A percentile compares a stretch with the other conserved stretches of the same genome.
Conservation (phyloP, 148 eudicot genomes). For the Linanthus parryae region DNA sequence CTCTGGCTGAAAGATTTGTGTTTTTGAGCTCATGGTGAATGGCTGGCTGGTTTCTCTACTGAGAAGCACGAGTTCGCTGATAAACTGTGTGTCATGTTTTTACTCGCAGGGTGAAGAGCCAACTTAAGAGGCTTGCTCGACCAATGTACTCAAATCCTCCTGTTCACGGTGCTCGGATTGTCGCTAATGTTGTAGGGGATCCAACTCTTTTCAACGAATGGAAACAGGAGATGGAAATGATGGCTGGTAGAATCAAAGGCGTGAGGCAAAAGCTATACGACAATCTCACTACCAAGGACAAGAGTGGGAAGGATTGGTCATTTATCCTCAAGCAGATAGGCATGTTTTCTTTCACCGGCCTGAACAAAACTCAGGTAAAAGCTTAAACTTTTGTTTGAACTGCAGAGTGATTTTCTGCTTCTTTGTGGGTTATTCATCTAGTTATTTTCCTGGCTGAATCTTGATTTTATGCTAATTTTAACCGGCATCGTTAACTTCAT, state of each 20-base stretch:
- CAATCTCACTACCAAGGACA: conserved; percentile 58
- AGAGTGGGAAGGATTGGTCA: conserved; percentile 94
- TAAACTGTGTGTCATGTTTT: neutral
- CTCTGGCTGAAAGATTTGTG: neutral
- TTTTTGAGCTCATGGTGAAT: neutral
- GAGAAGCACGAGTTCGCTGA: neutral
- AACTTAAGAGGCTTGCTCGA: conserved; percentile 86
- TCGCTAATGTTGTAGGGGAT: conserved; percentile 73
- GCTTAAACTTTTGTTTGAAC: too few species aligned
- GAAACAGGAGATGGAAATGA: conserved; percentile 90
- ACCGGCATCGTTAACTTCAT: neutral
- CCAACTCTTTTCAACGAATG: conserved; percentile 70
- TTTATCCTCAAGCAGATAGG: conserved; percentile 84
- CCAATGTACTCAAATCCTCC: conserved; percentile 99
- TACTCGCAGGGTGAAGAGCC: conserved; percentile 77
- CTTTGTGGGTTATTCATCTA: too few species aligned
- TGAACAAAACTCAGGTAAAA: conserved; percentile 83
- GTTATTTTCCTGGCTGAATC: too few species aligned
- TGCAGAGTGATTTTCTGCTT: too few species aligned
- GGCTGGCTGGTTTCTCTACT: too few species aligned
- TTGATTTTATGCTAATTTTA: too few species aligned
- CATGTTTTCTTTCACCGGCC: conserved; percentile 92
- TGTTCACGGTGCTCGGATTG: conserved; percentile 88
- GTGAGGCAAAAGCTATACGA: conserved; percentile 72
- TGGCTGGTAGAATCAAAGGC: conserved; percentile 81